Evolutionary conservation across 768 basidiomycete genomes (phyloP), one percentile per base, ranked within the genome.

Genomic region (Mycena kentingensis): DNA sequence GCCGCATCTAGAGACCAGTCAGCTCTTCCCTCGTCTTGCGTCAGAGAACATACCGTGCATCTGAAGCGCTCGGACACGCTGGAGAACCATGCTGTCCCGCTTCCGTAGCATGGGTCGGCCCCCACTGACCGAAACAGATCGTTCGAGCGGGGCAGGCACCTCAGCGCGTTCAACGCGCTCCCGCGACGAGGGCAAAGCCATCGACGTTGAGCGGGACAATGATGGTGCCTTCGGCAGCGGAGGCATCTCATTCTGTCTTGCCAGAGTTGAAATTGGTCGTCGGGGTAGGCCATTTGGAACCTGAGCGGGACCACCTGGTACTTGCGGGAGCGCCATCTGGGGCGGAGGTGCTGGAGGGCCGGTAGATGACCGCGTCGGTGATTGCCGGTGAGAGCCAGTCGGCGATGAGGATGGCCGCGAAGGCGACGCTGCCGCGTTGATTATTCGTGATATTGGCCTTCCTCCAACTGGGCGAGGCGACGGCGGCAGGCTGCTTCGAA

Each of bases 81-180:
- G 58, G 24, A 55, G 21, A 32, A 62, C 60, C 29, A 62, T 3
- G 26, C 60, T 62, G n/a, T 62, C 52, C 32, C 57, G 46, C 39
- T 41, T 57, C 12, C 39, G 53, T n/a, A 32, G 54, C 37, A 15
- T 38, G 11, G 43, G 36, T 22, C 54, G 41, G 1, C 52, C 56
- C 4, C 53, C 55, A 10, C 16, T 50, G 0, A 49, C 31, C 16
- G 53, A 50, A 5, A 46, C 46, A 6, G 51, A 32, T 12, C 59
- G 50, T n/a, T 60, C 55, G 8, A 53, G 47, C 10, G 37, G 22
- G 6, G 39, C 5, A 2, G 41, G 16, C 24, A 41, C 49, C 1
- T n/a, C n/a, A n/a, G n/a, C 37, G 25, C 36, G 29, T 29, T 6
- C 50, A 36, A 8, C 46, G 12, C 15, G 35, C n/a, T n/a, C n/a